These are phyloP conservation scores for Ceratobasidium sp. DNA, from an alignment of 1,284 basidiomycete species.

Conservation along the genomic window DNA sequence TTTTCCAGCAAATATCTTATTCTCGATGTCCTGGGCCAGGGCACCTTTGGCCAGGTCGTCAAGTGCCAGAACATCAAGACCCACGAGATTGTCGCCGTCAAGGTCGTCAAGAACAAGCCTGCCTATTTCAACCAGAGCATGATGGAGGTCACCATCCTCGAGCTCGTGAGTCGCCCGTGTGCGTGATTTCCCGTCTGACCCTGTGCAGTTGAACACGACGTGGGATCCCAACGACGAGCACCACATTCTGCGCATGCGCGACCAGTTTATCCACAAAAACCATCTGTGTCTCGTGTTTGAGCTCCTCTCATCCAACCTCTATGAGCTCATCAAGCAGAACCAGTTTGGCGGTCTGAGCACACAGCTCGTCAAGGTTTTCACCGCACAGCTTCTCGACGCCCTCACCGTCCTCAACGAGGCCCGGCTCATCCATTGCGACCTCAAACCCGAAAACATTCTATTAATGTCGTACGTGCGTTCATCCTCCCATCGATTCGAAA, in stretches of 20 bases:
- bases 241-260: conserved; percentile 93
- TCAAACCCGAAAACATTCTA: conserved; percentile 97
- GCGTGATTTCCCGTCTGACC: conserved; percentile 8
- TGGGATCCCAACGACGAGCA: conserved; percentile 95
- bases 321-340: conserved; percentile 99
- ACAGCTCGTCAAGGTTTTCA: conserved; percentile 97
- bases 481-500: conserved; percentile 31
- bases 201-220: conserved; percentile 81
- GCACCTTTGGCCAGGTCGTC: conserved; percentile 98
- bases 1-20: conserved; percentile 82
- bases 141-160: conserved; percentile 99
- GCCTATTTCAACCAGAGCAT: conserved; percentile 99
- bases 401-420: conserved; percentile 94
- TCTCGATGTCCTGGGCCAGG: conserved; percentile 96
- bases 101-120: conserved; percentile 99
- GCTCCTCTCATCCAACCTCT: conserved; percentile 94
- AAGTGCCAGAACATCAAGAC: conserved; percentile 99
- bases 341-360: conserved; percentile 97
- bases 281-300: conserved; percentile 99
- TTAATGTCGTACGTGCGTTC: conserved; percentile 79
- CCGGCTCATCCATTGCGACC: conserved; percentile 94
- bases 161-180: conserved; percentile 68
- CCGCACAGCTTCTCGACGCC: conserved; percentile 92
- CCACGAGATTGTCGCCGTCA: conserved; percentile 97
- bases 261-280: conserved; percentile 96